Evolutionary conservation across 2,329 filamentous ascomycete species (phyloP).

Genomic region (Macrophomina pseudophaseolina): DNA sequence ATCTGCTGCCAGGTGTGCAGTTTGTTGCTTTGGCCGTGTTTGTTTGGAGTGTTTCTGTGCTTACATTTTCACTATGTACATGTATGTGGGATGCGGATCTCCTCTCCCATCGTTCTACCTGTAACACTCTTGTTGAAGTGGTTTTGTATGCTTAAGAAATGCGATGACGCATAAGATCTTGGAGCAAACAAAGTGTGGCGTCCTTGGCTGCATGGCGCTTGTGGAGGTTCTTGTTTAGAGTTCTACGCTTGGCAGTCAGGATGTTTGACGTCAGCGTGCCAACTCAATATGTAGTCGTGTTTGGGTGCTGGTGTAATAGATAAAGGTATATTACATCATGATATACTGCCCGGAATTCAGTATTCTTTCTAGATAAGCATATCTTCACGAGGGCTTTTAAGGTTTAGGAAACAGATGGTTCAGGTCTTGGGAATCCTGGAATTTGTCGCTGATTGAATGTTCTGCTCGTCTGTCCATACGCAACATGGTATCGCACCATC

Average conservation of each 20-base stretch:
- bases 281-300: too few species aligned
- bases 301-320: background rate
- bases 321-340: too few species aligned
- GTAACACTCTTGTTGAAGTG: background rate
- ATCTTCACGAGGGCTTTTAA: too few species aligned
- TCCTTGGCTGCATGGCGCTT: background rate
- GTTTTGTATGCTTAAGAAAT: conserved; percentile 8
- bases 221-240: background rate
- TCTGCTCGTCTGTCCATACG: too few species aligned
- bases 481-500: too few species aligned
- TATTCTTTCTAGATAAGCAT: too few species aligned
- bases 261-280: too few species aligned
- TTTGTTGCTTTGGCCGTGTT: background rate
- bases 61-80: background rate
- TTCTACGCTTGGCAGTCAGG: background rate
- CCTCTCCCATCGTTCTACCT: background rate
- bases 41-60: background rate
- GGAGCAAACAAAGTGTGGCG: background rate
- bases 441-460: too few species aligned
- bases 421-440: too few species aligned
- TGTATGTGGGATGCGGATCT: background rate
- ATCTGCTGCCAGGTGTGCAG: background rate
- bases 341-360: too few species aligned
- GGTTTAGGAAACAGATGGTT: too few species aligned
- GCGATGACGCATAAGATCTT: conserved; percentile 13